These are phyloP conservation scores for Pouteria glomerata DNA, from an alignment of 148 eudicot species.

Conservation along the genomic window DNA sequence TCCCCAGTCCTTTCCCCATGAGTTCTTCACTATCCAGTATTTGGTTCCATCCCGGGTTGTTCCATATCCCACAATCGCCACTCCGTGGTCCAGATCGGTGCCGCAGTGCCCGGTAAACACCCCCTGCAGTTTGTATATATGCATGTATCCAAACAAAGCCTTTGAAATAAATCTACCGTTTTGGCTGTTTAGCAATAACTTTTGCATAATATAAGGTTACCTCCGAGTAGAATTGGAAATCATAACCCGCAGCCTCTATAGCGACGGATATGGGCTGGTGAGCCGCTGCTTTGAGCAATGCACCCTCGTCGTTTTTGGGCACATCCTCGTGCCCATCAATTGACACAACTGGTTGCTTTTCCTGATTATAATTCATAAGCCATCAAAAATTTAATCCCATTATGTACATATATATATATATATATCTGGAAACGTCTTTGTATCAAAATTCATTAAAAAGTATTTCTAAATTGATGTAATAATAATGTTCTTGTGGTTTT, in stretches of 20 bases:
- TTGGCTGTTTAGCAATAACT: too few relatives aligned
- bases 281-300: slow-evolving; percentile 73
- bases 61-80: slow-evolving; percentile 65
- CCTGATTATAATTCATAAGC: too few relatives aligned
- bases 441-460: too few relatives aligned
- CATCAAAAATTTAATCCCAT: too few relatives aligned
- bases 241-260: slow-evolving; percentile 71
- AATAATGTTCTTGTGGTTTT: too few relatives aligned
- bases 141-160: too few relatives aligned
- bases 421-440: too few relatives aligned
- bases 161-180: too few relatives aligned
- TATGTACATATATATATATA: too few relatives aligned
- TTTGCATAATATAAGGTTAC: too few relatives aligned
- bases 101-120: slow-evolving; percentile 61
- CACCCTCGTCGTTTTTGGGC: slow-evolving; percentile 61
- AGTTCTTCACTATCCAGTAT: slow-evolving; percentile 70
- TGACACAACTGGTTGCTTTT: slow-evolving; percentile 45
- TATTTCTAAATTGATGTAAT: too few relatives aligned
- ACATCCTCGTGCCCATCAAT: slow-evolving; percentile 86
- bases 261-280: slow-evolving; percentile 81
- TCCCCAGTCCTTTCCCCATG: slow-evolving; percentile 77
- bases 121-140: slow-evolving; percentile 32
- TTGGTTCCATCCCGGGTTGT: slow-evolving; percentile 52
- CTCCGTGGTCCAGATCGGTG: slow-evolving; percentile 64
- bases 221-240: slow-evolving; percentile 80